A percentile compares a stretch with the other conserved stretches of the same genome.
Conservation (phyloP, 768 basidiomycete genomes). For the Amanita phalloides region DNA sequence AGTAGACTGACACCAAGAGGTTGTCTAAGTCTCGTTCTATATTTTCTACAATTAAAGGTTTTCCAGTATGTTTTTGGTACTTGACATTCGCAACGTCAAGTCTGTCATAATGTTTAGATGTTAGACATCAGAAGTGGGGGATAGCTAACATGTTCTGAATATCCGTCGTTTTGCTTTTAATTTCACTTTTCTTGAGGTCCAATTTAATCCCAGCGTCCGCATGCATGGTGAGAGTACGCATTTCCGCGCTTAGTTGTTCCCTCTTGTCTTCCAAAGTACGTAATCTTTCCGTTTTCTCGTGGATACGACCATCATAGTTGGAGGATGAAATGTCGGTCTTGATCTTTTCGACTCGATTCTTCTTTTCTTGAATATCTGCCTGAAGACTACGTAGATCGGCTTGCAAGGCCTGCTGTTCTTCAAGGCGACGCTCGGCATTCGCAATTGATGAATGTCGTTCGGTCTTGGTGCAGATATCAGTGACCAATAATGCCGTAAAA, state of each 20-base stretch:
- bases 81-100: conserved; percentile 49
- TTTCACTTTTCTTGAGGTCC: conserved; percentile 60
- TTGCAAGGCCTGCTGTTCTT: conserved; percentile 42
- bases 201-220: conserved; percentile 74
- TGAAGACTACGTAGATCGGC: conserved; percentile 41
- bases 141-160: conserved; percentile 54
- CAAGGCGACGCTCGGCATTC: conserved; percentile 43
- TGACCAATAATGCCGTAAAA: background rate
- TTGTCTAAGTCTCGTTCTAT: conserved; percentile 70
- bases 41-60: conserved; percentile 43
- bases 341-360: conserved; percentile 43
- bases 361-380: conserved; percentile 65
- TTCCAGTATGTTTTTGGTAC: conserved; percentile 56
- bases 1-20: conserved; percentile 37
- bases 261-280: conserved; percentile 56
- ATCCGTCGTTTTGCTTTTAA: conserved; percentile 53
- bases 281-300: conserved; percentile 40
- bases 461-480: conserved; percentile 18
- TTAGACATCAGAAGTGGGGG: background rate
- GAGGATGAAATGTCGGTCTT: conserved; percentile 46
- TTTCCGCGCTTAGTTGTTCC: conserved; percentile 61
- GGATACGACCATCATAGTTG: conserved; percentile 55
- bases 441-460: conserved; percentile 43
- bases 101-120: conserved; percentile 26
- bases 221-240: conserved; percentile 63